Evolutionary conservation across 78 protist species (phyloP).

Genomic region (Cavenderia fasciculata): DNA sequence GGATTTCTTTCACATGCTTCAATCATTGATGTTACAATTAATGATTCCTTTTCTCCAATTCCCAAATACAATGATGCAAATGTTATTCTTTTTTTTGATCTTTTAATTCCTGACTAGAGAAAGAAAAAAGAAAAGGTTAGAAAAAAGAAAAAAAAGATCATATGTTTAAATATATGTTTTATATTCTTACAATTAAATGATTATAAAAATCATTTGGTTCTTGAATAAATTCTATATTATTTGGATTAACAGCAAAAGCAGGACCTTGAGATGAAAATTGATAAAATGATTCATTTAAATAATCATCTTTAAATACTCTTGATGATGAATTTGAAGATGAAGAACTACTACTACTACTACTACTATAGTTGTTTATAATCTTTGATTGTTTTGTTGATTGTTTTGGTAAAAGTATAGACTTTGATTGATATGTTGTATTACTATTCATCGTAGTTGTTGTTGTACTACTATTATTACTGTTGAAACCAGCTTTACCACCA

Average conservation of each 20-base stretch:
- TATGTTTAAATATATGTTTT: no score
- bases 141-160: no score
- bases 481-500: neutral
- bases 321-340: no score
- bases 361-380: neutral
- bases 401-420: neutral
- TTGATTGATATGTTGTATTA: no score
- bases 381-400: neutral
- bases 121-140: no score
- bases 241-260: slow-evolving; percentile 31
- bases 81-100: slow-evolving; percentile 30
- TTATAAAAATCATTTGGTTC: slow-evolving; percentile 66
- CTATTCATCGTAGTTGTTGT: no score
- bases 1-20: slow-evolving; percentile 12
- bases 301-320: slow-evolving; percentile 17
- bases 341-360: no score
- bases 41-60: slow-evolving; percentile 30
- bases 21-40: slow-evolving; percentile 13
- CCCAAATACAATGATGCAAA: slow-evolving; percentile 63
- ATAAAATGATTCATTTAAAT: slow-evolving; percentile 53
- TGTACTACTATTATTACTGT: neutral
- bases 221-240: slow-evolving; percentile 52
- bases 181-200: slow-evolving; percentile 27
- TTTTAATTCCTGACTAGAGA: no score
- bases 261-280: slow-evolving; percentile 63